Evolutionary conservation across 2,329 filamentous ascomycete genomes (phyloP).

Genomic region (Gliomastix tumulicola): DNA sequence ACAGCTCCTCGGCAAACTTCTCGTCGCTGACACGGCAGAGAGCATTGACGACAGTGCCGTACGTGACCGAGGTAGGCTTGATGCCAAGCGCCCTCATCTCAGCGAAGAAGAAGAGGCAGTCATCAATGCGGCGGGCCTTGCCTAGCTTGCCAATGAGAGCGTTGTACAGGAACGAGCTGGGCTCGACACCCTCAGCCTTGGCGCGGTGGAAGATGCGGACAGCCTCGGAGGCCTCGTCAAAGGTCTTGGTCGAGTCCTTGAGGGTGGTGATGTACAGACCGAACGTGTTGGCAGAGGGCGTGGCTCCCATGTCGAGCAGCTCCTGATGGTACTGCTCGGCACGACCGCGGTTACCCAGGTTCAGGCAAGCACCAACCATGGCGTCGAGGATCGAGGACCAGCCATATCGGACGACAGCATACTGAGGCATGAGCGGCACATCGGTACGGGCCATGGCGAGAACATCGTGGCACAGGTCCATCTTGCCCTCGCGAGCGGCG

Average conservation of each 20-base stretch:
- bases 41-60: slow-evolving; percentile 96
- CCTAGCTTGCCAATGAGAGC: slow-evolving; percentile 96
- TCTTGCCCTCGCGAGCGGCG: slow-evolving; percentile 77
- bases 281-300: slow-evolving; percentile 94
- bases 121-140: slow-evolving; percentile 94
- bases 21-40: slow-evolving; percentile 96
- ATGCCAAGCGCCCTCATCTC: slow-evolving; percentile 94
- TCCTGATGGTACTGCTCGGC: slow-evolving; percentile 89
- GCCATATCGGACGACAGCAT: slow-evolving; percentile 82
- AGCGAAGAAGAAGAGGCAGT: slow-evolving; percentile 95
- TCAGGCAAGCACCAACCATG: slow-evolving; percentile 90
- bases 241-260: slow-evolving; percentile 95
- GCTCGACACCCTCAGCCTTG: slow-evolving; percentile 88
- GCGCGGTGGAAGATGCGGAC: slow-evolving; percentile 96
- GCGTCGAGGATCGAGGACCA: slow-evolving; percentile 96
- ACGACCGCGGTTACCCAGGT: slow-evolving; percentile 69
- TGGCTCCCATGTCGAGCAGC: slow-evolving; percentile 80
- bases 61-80: slow-evolving; percentile 93
- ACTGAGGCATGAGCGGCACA: slow-evolving; percentile 77
- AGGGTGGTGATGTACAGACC: slow-evolving; percentile 98
- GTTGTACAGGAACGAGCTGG: slow-evolving; percentile 96
- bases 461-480: slow-evolving; percentile 78
- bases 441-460: slow-evolving; percentile 84
- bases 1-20: slow-evolving; percentile 94
- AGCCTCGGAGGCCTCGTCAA: slow-evolving; percentile 93